phyloP scores from a whole-genome alignment of 2,329 filamentous ascomycete species.

The Alternaria incomplexa region DNA sequence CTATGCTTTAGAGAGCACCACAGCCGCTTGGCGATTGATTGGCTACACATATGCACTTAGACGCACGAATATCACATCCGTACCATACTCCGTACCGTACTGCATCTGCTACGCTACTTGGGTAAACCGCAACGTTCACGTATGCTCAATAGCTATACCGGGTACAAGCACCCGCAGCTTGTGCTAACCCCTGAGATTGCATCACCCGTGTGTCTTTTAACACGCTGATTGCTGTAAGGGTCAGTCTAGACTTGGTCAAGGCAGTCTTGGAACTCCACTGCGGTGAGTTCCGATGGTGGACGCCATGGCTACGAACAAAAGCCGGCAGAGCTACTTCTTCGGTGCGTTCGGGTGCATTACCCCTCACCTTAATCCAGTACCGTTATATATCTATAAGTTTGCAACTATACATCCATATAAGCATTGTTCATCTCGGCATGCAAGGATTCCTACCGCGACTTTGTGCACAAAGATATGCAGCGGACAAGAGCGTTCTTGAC shows the following conservation, averaged over 20 bases:
- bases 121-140: background rate
- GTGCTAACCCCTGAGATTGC: background rate
- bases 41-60: slow-evolving; percentile 23
- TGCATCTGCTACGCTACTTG: slow-evolving; percentile 1
- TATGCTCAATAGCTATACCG: background rate
- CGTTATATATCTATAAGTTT: slow-evolving; percentile 7
- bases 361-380: slow-evolving; percentile 10
- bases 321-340: slow-evolving; percentile 8
- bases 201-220: background rate
- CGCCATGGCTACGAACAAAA: background rate
- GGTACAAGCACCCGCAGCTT: background rate
- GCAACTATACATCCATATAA: background rate
- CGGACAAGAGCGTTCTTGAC: background rate
- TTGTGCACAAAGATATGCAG: slow-evolving; percentile 7
- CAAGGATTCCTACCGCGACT: background rate
- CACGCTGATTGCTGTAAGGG: background rate
- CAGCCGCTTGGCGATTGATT: slow-evolving; percentile 22
- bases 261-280: slow-evolving; percentile 1
- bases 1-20: slow-evolving; percentile 26
- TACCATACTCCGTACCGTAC: slow-evolving; percentile 7
- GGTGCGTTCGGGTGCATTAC: slow-evolving; percentile 12
- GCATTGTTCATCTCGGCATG: background rate
- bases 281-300: slow-evolving; percentile 8
- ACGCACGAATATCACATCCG: slow-evolving; percentile 28
- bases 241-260: background rate